Evolutionary conservation across 164 flowering plant genomes (phyloP), one percentile per base, ranked within the genome.

Genomic region (Vitis labrusca): DNA sequence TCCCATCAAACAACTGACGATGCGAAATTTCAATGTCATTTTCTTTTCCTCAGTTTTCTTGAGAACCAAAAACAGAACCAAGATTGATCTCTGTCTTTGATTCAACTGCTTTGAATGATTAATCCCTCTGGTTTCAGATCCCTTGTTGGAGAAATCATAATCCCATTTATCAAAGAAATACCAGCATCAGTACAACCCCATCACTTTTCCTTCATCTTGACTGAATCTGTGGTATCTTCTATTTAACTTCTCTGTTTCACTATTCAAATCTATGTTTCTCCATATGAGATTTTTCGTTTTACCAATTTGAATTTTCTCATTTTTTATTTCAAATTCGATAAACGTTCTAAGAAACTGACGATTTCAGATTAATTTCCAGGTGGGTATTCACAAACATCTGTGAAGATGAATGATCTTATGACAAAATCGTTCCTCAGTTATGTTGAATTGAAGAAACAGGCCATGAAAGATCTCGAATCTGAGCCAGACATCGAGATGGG

Each of bases 371-470:
- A 3, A 37, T 63, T 68, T 47, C 10, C 63, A 55, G 68, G 63
- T 63, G 67, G 68, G 27, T 58, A 0, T 50, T 63, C 44, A 4
- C 13, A 10, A 29, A 30, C 15, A 1, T 50, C 23, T 6, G 16
- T 63, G 10, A 76, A 64, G 32, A 76, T 76, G 76, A 76, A 76
- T 72, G 79, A 76, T 68, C 59, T 76, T 0, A 72, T 76, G 70
- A 72, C 79, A 3, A 68, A 61, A 48, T 76, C 79, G 2, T 76
- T 76, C 50, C 69, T 68, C 12, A 69, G 59, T 59, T 76, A 76
- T 32, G 76, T 72, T 9, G 79, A 76, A 2, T 65, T 76, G 55
- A 76, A 76, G 71, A 72, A 72, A 72, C 75, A 72, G 15, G 79
- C 73, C 44, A 59, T 68, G 67, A 68, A 72, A 61, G 79, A 72